Evolutionary conservation across 768 basidiomycete species (phyloP), one percentile per base, ranked within the genome.

Genomic region (Kwoniella botswanensis): DNA sequence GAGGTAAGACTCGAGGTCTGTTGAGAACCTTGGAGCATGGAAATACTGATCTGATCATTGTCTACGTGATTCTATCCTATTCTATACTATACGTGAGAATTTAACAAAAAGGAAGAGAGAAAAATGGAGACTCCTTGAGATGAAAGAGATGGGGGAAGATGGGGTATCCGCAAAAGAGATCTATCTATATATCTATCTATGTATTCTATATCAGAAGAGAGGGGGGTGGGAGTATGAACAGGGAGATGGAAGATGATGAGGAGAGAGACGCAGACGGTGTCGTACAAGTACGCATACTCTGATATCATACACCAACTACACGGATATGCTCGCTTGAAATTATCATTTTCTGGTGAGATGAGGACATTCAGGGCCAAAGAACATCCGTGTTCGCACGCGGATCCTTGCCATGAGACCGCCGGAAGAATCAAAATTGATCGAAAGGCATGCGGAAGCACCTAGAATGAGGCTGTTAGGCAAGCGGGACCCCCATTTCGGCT

Each of bases 11-110:
- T 18, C 58, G 66, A 50, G 59, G 17, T 61, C 67, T 58, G 35
- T 44, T 17, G 50, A 68, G 41, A 13, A 58, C 35, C 54, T 52
- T 44, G 21, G 61, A 22, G 43, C 57, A 53, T 21, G 67, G 60
- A 11, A 62, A 2, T 18, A 43, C 18, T 12, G 58, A 24, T 41
- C 56, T 59, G 60, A 68, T 61, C 67, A 68, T 68, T 35, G 15
- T 62, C 22, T 13, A 18, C n/a, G 22, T 29, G 29, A 42, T 41
- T 9, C 24, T 63, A 54, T 53, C 61, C 26, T 65, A 56, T 44
- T 26, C 15, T 13, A 54, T 41, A 5, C 15, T 53, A n/a, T 21
- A 41, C 15, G 24, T 18, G 35, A 13, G 53, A 65, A 11, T 35
- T 44, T 41, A 66, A 43, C 18, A 50, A 54, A 64, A 58, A 58